Percentiles rank a stretch among this genome's conserved stretches.
Evolutionary conservation across 1,139 yeast species (phyloP).

Genomic region (Nadsonia starkeyi-henricii): DNA sequence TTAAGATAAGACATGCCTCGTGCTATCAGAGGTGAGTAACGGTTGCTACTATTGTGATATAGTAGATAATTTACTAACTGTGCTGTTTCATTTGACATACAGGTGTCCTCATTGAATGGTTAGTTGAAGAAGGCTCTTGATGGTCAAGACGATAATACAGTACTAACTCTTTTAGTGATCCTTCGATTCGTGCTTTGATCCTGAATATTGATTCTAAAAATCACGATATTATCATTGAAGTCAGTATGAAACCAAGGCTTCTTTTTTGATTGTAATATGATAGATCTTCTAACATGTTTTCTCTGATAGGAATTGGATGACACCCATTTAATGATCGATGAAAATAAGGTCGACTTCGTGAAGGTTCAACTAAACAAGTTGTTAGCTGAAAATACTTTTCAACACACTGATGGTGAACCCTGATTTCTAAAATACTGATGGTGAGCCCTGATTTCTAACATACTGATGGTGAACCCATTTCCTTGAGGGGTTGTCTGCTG

Average conservation of each 20-base stretch:
- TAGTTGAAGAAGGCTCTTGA: constrained; percentile 2
- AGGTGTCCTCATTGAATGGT: constrained; percentile 24
- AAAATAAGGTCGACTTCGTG: constrained; percentile 57
- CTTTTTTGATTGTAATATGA: neutral
- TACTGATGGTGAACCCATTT: constrained; percentile 61
- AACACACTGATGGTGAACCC: constrained; percentile 57
- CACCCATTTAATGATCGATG: constrained; percentile 71
- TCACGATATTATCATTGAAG: constrained; percentile 60
- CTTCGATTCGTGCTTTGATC: constrained; percentile 79
- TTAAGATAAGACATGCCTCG: neutral
- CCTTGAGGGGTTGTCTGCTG: too few species aligned
- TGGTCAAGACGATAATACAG: neutral
- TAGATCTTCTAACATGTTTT: constrained; percentile 1
- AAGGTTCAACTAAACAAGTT: constrained; percentile 63
- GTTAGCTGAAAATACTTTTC: constrained; percentile 69
- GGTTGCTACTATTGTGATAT: neutral
- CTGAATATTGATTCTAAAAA: constrained; percentile 60
- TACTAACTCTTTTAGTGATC: constrained; percentile 40
- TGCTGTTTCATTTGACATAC: neutral
- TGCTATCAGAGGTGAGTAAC: neutral
- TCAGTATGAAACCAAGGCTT: constrained; percentile 8
- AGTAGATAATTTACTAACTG: constrained; percentile 3
- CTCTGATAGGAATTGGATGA: constrained; percentile 65
- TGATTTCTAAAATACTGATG: neutral
- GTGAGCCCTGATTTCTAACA: too few species aligned